phyloP scores from a whole-genome alignment of 768 basidiomycete genomes.

The Kwoniella heveanensis region DNA sequence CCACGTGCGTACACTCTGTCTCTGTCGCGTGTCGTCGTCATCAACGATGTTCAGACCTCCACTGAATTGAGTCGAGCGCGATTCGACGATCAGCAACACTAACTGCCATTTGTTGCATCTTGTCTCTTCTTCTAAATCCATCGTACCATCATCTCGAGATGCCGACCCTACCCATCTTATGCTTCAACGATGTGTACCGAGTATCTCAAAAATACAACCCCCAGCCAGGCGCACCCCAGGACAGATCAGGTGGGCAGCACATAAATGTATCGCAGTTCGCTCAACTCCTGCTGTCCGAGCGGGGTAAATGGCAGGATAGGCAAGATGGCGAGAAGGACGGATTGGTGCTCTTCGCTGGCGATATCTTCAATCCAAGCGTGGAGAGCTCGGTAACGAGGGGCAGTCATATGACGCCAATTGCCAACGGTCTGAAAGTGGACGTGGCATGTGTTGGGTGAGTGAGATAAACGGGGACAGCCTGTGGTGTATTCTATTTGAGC shows the following conservation, averaged over 20 bases:
- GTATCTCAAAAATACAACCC: constrained; percentile 69
- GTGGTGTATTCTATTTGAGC: too few relatives aligned
- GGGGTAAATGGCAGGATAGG: constrained; percentile 63
- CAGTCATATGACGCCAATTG: constrained; percentile 88
- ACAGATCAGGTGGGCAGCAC: constrained; percentile 58
- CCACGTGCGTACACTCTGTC: too few relatives aligned
- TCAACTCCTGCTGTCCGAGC: constrained; percentile 67
- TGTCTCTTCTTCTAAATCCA: background rate
- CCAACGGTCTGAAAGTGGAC: constrained; percentile 79
- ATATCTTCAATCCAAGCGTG: constrained; percentile 81
- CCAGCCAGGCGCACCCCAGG: constrained; percentile 43
- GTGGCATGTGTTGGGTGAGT: constrained; percentile 73
- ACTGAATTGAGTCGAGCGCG: background rate
- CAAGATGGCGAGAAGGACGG: constrained; percentile 67
- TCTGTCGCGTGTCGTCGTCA: too few relatives aligned
- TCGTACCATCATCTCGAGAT: background rate
- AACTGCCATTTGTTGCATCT: background rate
- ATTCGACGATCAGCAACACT: background rate
- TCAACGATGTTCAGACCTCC: too few relatives aligned
- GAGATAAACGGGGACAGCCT: background rate
- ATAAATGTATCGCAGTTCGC: constrained; percentile 86
- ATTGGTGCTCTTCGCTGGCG: constrained; percentile 81
- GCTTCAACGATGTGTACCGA: constrained; percentile 65
- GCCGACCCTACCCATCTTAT: constrained; percentile 50
- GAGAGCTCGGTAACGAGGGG: constrained; percentile 87